A percentile compares a stretch with the other conserved stretches of the same genome.
Conservation (phyloP, 2,329 filamentous ascomycete genomes). For the Epichloe bromicola region DNA sequence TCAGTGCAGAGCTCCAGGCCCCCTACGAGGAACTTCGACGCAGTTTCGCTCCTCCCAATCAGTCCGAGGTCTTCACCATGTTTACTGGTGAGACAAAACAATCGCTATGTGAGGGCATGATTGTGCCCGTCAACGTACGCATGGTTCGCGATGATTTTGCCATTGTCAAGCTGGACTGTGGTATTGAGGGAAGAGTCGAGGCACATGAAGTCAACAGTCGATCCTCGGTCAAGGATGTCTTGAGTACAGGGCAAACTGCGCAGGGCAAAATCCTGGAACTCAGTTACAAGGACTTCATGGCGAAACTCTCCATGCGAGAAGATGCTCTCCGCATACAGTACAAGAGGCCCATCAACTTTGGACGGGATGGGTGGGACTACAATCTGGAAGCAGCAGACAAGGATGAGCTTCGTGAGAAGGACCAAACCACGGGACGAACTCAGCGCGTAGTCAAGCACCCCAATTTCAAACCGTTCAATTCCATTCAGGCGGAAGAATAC, state of each 20-base stretch:
- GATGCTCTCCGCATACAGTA: slow-evolving; percentile 64
- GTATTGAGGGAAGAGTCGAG: slow-evolving; percentile 79
- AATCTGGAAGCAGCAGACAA: slow-evolving; percentile 67
- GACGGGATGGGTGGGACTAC: slow-evolving; percentile 77
- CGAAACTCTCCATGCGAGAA: slow-evolving; percentile 74
- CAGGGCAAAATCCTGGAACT: slow-evolving; percentile 80
- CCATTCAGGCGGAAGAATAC: slow-evolving; percentile 84
- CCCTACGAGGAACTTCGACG: slow-evolving; percentile 91
- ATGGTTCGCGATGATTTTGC: slow-evolving; percentile 86
- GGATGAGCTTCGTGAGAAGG: slow-evolving; percentile 74
- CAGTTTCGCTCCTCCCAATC: slow-evolving; percentile 55
- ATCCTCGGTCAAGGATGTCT: slow-evolving; percentile 57
- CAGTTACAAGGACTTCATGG: slow-evolving; percentile 73
- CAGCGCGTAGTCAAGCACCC: slow-evolving; percentile 97
- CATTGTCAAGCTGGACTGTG: slow-evolving; percentile 86
- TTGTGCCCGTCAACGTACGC: slow-evolving; percentile 78
- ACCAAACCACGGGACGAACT: slow-evolving; percentile 69
- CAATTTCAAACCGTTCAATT: slow-evolving; percentile 87
- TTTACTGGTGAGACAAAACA: slow-evolving; percentile 86
- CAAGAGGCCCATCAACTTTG: slow-evolving; percentile 55
- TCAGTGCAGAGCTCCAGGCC: slow-evolving; percentile 80
- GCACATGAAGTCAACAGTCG: slow-evolving; percentile 69
- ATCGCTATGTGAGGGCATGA: slow-evolving; percentile 78
- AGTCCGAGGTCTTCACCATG: slow-evolving; percentile 87
- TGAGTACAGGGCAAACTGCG: slow-evolving; percentile 68